These are phyloP conservation scores for Leersia perrieri DNA, from an alignment of 176 grass and related monocot genomes.

Conservation along the genomic window DNA sequence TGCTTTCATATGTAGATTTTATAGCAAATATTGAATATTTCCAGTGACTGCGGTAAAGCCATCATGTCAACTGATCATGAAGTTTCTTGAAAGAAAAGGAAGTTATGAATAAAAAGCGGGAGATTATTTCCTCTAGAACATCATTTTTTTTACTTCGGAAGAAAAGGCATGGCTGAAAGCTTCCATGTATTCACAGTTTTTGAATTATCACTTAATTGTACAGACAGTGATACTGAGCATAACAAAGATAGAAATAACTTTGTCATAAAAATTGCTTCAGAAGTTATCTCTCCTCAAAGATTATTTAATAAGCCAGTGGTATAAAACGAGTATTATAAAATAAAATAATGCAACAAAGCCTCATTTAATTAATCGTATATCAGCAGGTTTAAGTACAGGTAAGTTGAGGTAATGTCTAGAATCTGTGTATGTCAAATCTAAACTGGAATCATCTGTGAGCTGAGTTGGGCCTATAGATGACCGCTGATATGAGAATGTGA, in stretches of 20 bases:
- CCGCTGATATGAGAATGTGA: neutral
- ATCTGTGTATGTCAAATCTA: conserved; percentile 3
- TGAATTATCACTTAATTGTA: neutral
- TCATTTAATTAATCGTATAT: neutral
- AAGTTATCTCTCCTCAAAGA: conserved; percentile 1
- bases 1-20: neutral
- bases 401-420: neutral
- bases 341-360: neutral
- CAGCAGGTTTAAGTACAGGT: neutral
- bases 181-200: neutral
- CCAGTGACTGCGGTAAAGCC: neutral
- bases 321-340: neutral
- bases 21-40: neutral
- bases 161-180: neutral
- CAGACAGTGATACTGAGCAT: neutral
- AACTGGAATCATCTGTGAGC: neutral
- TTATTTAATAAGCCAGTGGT: neutral
- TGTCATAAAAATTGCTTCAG: conserved; percentile 1
- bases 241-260: neutral
- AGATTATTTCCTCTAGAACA: neutral
- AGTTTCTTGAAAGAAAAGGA: conserved; percentile 3
- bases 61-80: neutral
- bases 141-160: neutral
- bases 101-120: neutral
- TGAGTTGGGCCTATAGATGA: neutral